Evolutionary conservation across 768 basidiomycete species (phyloP).

Genomic region (Agaricus subrufescens): DNA sequence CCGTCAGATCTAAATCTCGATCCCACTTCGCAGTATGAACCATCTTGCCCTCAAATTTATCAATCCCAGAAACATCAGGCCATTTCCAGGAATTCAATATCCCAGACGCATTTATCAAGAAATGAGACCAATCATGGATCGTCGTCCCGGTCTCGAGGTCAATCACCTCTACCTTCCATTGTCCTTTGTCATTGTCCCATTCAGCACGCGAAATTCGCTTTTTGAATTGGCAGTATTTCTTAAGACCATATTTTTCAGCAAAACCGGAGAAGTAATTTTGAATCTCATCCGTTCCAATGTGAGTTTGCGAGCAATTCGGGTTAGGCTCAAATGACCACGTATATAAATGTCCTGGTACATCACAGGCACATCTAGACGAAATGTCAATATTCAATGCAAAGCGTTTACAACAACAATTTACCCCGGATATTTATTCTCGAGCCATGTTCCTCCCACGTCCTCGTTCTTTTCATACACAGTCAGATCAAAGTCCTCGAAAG

Average conservation of each 20-base stretch:
- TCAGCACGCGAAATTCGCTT: slow-evolving; percentile 16
- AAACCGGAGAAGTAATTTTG: slow-evolving; percentile 18
- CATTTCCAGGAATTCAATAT: slow-evolving; percentile 28
- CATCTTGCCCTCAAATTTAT: slow-evolving; percentile 21
- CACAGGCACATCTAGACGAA: slow-evolving; percentile 14
- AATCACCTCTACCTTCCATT: slow-evolving; percentile 18
- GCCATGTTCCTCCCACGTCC: too few species aligned
- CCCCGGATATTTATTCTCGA: slow-evolving; percentile 32
- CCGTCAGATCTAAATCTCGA: slow-evolving; percentile 16
- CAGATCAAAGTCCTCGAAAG: too few species aligned
- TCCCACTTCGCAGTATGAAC: slow-evolving; percentile 26
- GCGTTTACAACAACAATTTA: slow-evolving; percentile 1
- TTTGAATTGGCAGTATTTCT: slow-evolving; percentile 17
- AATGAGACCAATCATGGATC: slow-evolving; percentile 16
- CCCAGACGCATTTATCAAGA: slow-evolving; percentile 23
- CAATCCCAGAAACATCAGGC: slow-evolving; percentile 26
- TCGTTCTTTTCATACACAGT: too few species aligned
- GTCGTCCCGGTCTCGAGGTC: slow-evolving; percentile 10
- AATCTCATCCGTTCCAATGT: slow-evolving; percentile 20
- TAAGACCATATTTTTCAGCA: slow-evolving; percentile 16
- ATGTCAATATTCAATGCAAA: background rate
- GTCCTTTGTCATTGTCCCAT: slow-evolving; percentile 16
- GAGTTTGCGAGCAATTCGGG: slow-evolving; percentile 18
- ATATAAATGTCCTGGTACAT: slow-evolving; percentile 19
- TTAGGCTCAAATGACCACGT: slow-evolving; percentile 21